phyloP scores from a whole-genome alignment of 345 rosid genomes.

The Sonneratia caseolaris region DNA sequence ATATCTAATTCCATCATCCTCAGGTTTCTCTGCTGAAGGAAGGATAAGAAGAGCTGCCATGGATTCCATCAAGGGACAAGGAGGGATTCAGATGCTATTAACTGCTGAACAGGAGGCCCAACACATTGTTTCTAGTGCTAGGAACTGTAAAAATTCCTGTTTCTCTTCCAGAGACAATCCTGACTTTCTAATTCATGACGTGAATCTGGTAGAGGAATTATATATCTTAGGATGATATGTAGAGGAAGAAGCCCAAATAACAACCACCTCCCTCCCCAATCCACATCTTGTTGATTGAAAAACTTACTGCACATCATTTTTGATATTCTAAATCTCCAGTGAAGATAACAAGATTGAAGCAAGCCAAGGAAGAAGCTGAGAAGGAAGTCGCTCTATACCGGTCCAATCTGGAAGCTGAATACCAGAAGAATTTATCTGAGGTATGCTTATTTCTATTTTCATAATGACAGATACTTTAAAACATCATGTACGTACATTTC shows the following conservation, averaged over 20 bases:
- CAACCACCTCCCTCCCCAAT: no score
- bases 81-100: slow-evolving; percentile 49
- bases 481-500: background rate
- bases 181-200: background rate
- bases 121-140: slow-evolving; percentile 34
- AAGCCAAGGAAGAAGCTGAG: slow-evolving; percentile 53
- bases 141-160: slow-evolving; percentile 23
- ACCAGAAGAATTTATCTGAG: slow-evolving; percentile 26
- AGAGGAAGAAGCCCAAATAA: background rate
- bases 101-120: slow-evolving; percentile 52
- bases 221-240: background rate
- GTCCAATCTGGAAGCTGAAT: slow-evolving; percentile 26
- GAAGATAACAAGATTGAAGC: slow-evolving; percentile 34
- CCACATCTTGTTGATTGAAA: background rate
- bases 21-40: background rate
- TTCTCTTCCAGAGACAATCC: background rate
- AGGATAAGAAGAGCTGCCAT: slow-evolving; percentile 7
- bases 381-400: slow-evolving; percentile 27
- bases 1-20: background rate
- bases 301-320: background rate
- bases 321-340: slow-evolving; percentile 13
- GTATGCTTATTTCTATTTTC: slow-evolving; percentile 6
- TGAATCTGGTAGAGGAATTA: background rate
- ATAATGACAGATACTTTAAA: background rate
- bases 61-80: slow-evolving; percentile 47